Evolutionary conservation across 495 filamentous ascomycete genomes (phyloP).

Genomic region (Annulohypoxylon maeteangense): DNA sequence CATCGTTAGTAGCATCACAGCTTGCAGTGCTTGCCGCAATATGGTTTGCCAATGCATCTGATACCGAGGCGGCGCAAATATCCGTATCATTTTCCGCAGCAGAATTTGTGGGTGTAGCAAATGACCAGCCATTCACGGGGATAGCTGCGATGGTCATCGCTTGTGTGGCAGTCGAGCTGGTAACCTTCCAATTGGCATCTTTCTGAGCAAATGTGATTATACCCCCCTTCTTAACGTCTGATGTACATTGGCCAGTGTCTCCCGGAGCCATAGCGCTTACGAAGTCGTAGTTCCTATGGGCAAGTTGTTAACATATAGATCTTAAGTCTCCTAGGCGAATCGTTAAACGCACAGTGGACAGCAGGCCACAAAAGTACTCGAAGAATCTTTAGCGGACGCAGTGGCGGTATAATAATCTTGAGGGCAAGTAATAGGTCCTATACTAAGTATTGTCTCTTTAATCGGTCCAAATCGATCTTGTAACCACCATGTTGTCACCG

Average conservation of each 20-base stretch:
- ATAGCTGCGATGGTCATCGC: conserved; percentile 34
- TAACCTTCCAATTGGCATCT: conserved; percentile 22
- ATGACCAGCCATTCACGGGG: conserved; percentile 44
- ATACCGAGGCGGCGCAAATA: conserved; percentile 32
- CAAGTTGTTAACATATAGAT: conserved; percentile 15
- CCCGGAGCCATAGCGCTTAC: conserved; percentile 9
- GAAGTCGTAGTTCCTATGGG: conserved; percentile 39
- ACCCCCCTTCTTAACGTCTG: conserved; percentile 28
- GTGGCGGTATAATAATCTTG: conserved; percentile 47
- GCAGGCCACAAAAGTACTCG: conserved; percentile 44
- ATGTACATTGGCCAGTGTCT: conserved; percentile 42
- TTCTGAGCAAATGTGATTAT: conserved; percentile 34
- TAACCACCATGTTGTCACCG: conserved; percentile 46
- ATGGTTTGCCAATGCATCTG: conserved; percentile 28
- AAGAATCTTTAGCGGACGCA: conserved; percentile 31
- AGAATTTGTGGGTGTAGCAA: conserved; percentile 32
- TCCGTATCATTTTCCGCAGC: not conserved
- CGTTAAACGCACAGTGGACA: conserved; percentile 45
- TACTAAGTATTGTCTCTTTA: conserved; percentile 33
- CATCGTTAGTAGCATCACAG: conserved; percentile 4
- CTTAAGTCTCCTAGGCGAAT: not conserved
- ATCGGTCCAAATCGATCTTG: conserved; percentile 31
- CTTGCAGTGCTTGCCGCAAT: conserved; percentile 20
- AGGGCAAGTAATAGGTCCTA: conserved; percentile 45
- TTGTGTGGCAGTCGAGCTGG: conserved; percentile 20